phyloP scores from a whole-genome alignment of 208 protist species.

The Leishmania guyanensis region DNA sequence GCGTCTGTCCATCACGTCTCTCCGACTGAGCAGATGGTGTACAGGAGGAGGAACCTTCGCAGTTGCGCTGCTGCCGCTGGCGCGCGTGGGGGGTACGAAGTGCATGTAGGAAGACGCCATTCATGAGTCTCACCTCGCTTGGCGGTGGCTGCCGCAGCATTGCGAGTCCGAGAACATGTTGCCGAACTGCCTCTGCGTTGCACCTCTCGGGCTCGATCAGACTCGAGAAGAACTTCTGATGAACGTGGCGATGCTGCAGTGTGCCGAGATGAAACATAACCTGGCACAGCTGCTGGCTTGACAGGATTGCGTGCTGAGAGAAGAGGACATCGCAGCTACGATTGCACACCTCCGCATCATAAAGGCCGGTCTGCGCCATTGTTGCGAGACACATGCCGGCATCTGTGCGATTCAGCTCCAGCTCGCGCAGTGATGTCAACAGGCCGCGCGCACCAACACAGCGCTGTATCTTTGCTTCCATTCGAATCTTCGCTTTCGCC shows the following conservation, averaged over 20 bases:
- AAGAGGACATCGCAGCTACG: conserved; percentile 77
- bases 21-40: neutral
- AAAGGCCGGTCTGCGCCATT: conserved; percentile 77
- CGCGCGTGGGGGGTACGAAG: conserved; percentile 39
- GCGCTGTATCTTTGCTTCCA: conserved; percentile 90
- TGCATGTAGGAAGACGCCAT: conserved; percentile 85
- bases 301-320: conserved; percentile 63
- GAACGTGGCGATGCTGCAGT: conserved; percentile 84
- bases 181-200: conserved; percentile 63
- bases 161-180: conserved; percentile 72
- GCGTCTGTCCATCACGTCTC: neutral
- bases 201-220: conserved; percentile 65
- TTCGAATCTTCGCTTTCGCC: conserved; percentile 76
- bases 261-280: conserved; percentile 80
- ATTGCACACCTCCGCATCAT: conserved; percentile 84
- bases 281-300: conserved; percentile 81
- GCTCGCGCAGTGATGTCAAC: conserved; percentile 47
- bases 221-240: conserved; percentile 81
- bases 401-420: conserved; percentile 70
- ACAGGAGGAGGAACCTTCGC: neutral
- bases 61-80: neutral
- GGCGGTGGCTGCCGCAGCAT: conserved; percentile 83
- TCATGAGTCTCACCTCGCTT: conserved; percentile 53
- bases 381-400: conserved; percentile 76
- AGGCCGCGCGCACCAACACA: conserved; percentile 71